Evolutionary conservation across 768 basidiomycete genomes (phyloP).

Genomic region (Dioszegia crocea): DNA sequence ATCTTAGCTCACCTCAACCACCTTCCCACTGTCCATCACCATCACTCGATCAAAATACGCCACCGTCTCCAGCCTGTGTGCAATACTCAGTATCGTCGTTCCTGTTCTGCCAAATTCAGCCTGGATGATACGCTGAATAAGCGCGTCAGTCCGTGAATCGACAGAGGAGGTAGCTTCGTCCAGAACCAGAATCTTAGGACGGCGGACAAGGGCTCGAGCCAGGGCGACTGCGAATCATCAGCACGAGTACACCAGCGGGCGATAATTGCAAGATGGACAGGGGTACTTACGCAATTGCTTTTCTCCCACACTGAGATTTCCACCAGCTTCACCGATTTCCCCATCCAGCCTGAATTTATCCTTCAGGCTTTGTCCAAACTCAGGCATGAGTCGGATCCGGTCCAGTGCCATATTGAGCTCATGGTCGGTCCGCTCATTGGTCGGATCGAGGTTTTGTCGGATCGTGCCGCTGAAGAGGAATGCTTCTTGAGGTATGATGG

Average conservation of each 20-base stretch:
- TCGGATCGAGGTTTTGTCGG: constrained; percentile 58
- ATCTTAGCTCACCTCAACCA: constrained; percentile 34
- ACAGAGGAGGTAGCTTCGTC: constrained; percentile 54
- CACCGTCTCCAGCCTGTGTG: constrained; percentile 41
- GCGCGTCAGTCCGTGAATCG: constrained; percentile 59
- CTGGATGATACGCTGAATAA: constrained; percentile 64
- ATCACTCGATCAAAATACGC: constrained; percentile 48
- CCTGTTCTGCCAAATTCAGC: constrained; percentile 54
- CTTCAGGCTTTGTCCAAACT: constrained; percentile 52
- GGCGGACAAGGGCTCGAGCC: constrained; percentile 61
- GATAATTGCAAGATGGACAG: not conserved
- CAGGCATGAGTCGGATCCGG: constrained; percentile 55
- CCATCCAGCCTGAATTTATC: constrained; percentile 64
- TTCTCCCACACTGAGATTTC: constrained; percentile 64
- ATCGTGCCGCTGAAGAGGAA: constrained; percentile 54
- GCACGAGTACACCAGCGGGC: not conserved
- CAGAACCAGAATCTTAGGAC: constrained; percentile 60
- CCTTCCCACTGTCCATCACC: constrained; percentile 42
- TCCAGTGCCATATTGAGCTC: constrained; percentile 63
- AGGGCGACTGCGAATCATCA: constrained; percentile 53
- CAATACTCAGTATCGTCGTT: constrained; percentile 35
- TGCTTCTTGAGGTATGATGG: constrained; percentile 67
- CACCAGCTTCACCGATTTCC: constrained; percentile 62
- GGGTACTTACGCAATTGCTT: constrained; percentile 54
- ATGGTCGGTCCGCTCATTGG: constrained; percentile 57